Evolutionary conservation across 2,329 filamentous ascomycete genomes (phyloP), one percentile per base, ranked within the genome.

Genomic region (Amauroascus verrucosus): DNA sequence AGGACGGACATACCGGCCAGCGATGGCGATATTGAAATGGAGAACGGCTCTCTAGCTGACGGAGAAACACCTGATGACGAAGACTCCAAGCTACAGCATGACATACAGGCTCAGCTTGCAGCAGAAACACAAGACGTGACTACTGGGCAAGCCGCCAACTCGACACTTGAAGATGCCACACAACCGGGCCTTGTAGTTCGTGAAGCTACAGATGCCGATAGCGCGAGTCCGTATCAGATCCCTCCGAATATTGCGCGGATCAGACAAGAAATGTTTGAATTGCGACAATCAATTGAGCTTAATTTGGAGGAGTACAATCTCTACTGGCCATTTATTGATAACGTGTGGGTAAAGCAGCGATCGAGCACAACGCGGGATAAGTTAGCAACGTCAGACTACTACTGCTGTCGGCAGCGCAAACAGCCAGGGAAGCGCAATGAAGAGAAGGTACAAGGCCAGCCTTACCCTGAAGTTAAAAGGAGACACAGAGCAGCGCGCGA

Each of bases 281-380:
- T 73, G 59, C 70, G 67, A 45, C 71, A 74, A 37, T 67, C 71
- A 6, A 70, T 75, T 48, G 72, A 75, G 60, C 69, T 75, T 44
- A 70, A 67, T 16, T 59, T 70, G 35, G 66, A 70, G 22, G 73
- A 75, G 50, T 75, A 73, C 55, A 70, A 74, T 54, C 68, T 64
- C 14, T 75, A 73, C 57, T 75, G 72, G 67, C 72, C 72, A 6
- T 75, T 72, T 49, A 70, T 75, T 48, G 73, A 75, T 58, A 75
- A 75, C 57, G 69, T 75, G n/a, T 75, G 72, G 72, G 71, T 74
- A 9, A 73, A 73, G 51, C 70, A 74, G 57, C 67, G 72, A 55
- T 67, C 65, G 14, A 68, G 70, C 54, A 62, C 68, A 6, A 71
- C 67, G 58, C 70, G 69, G 57, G 69, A 68, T 56, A 70, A 70